These are phyloP conservation scores for Thielaviopsis musarum DNA, from an alignment of 2,329 filamentous ascomycete species.

Conservation along the genomic window DNA sequence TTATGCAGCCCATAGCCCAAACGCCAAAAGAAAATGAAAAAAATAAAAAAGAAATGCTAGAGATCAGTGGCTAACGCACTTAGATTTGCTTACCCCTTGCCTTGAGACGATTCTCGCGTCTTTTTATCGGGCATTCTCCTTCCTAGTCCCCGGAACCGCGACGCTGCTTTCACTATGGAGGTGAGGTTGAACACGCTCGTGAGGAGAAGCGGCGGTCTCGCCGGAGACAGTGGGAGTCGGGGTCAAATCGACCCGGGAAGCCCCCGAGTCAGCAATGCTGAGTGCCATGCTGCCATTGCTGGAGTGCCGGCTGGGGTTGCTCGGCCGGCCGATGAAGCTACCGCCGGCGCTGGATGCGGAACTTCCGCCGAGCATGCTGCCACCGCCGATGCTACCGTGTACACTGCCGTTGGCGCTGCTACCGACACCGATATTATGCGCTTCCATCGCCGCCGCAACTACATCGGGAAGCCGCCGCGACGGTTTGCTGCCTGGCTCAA, in stretches of 20 bases:
- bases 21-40: background rate
- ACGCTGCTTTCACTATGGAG: slow-evolving; percentile 7
- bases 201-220: slow-evolving; percentile 4
- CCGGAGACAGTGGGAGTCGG: slow-evolving; percentile 6
- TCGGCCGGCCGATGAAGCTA: background rate
- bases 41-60: background rate
- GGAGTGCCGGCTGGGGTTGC: slow-evolving; percentile 13
- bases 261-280: background rate
- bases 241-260: background rate
- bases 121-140: background rate
- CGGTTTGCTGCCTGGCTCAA: background rate
- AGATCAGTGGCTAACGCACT: background rate
- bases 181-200: slow-evolving; percentile 10
- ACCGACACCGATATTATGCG: background rate
- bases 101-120: background rate
- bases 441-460: background rate
- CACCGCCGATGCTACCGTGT: background rate
- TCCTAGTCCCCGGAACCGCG: slow-evolving; percentile 3
- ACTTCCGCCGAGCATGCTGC: background rate
- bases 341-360: background rate
- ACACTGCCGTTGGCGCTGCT: background rate
- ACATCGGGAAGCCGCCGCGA: background rate
- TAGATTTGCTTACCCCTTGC: background rate
- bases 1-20: background rate
- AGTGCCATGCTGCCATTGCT: slow-evolving; percentile 4